A percentile compares a stretch with the other conserved stretches of the same genome.
These are phyloP conservation scores for Pythium grandisporangium DNA, from an alignment of 352 stramenopile species.

Conservation along the genomic window DNA sequence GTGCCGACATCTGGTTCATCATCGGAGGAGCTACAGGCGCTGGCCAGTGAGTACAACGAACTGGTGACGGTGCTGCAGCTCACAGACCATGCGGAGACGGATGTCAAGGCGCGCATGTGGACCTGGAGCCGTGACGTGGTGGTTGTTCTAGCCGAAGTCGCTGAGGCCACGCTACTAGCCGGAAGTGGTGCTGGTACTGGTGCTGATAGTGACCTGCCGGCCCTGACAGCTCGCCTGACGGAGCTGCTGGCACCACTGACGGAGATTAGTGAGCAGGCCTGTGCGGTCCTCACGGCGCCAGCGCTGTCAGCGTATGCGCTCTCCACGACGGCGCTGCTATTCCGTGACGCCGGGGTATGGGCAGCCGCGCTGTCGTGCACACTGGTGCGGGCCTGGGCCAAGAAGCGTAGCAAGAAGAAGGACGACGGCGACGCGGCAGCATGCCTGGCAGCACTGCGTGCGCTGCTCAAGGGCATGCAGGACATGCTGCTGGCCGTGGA, in stretches of 20 bases:
- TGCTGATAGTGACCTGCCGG: neutral
- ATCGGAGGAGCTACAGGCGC: conserved; percentile 13
- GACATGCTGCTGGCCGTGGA: conserved; percentile 33
- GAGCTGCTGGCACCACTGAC: conserved; percentile 6
- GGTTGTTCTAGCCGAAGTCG: conserved; percentile 1
- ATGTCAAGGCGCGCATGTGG: conserved; percentile 37
- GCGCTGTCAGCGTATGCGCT: conserved; percentile 42
- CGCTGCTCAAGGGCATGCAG: conserved; percentile 51
- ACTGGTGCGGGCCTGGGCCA: conserved; percentile 24
- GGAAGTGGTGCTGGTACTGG: neutral
- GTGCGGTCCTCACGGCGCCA: conserved; percentile 2
- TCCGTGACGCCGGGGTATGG: conserved; percentile 53
- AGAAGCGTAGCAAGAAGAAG: conserved; percentile 71
- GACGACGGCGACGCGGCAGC: conserved; percentile 21
- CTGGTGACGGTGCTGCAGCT: conserved; percentile 12
- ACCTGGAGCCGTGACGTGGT: conserved; percentile 32
- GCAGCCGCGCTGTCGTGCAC: conserved; percentile 36
- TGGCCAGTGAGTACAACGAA: conserved; percentile 22
- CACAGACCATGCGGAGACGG: conserved; percentile 1
- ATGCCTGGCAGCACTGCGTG: conserved; percentile 24
- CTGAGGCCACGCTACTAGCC: conserved; percentile 9
- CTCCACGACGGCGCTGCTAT: conserved; percentile 33
- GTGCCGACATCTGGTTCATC: conserved; percentile 1
- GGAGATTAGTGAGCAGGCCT: conserved; percentile 8
- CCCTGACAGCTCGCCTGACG: neutral